phyloP scores from a whole-genome alignment of 164 flowering plant species.

The Echeveria elegans region DNA sequence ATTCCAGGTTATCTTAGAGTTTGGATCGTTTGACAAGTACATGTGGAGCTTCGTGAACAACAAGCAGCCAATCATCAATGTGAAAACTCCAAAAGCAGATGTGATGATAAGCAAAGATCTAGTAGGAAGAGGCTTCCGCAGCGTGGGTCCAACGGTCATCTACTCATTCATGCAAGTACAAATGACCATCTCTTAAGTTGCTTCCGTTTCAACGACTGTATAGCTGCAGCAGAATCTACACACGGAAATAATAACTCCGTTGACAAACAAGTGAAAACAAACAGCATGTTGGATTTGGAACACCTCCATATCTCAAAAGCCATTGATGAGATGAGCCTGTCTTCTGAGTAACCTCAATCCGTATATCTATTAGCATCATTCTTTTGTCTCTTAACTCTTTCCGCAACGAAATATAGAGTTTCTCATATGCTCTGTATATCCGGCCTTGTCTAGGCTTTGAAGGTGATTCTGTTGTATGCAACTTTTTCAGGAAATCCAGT shows the following conservation, averaged over 20 bases:
- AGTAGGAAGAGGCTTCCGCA: constrained; percentile 35
- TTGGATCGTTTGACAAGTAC: no score
- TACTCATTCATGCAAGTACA: constrained; percentile 44
- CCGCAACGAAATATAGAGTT: background rate
- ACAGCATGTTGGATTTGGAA: constrained; percentile 7
- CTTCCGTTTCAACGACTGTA: constrained; percentile 34
- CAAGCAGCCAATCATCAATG: constrained; percentile 30
- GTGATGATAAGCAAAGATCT: constrained; percentile 35
- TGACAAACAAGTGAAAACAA: constrained; percentile 12
- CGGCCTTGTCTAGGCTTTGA: background rate
- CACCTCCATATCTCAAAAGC: constrained; percentile 19
- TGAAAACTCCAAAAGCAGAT: constrained; percentile 29
- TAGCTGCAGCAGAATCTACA: constrained; percentile 20
- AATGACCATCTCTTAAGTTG: constrained; percentile 39
- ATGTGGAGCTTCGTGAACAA: constrained; percentile 23
- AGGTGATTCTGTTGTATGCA: no score
- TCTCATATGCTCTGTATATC: background rate
- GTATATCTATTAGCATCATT: background rate
- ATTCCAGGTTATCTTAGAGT: no score
- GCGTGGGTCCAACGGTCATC: constrained; percentile 35
- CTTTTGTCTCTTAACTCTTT: background rate
- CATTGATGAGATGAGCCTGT: constrained; percentile 25
- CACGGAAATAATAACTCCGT: constrained; percentile 14
- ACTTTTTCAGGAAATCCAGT: no score
- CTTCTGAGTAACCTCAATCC: constrained; percentile 18